phyloP scores from a whole-genome alignment of 257 asterid species.

The Linaria vulgaris region DNA sequence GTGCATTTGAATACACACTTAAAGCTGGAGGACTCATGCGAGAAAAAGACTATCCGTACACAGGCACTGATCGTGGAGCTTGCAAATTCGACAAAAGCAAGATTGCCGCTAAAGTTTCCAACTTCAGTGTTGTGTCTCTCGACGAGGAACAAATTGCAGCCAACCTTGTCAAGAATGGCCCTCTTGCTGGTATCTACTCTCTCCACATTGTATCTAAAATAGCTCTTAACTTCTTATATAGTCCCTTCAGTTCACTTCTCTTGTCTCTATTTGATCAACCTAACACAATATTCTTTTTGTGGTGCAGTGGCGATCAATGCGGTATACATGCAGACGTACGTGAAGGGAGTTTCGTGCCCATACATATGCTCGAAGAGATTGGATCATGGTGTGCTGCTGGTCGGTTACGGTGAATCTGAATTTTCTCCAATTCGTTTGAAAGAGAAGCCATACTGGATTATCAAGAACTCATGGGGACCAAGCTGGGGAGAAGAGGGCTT shows the following conservation, averaged over 20 bases:
- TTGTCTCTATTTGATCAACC: no score
- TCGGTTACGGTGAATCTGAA: constrained; percentile 70
- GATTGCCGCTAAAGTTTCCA: constrained; percentile 76
- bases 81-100: constrained; percentile 79
- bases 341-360: constrained; percentile 88
- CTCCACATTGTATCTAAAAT: constrained; percentile 3
- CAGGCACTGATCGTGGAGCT: constrained; percentile 65
- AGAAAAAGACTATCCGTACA: constrained; percentile 85
- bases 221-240: no score
- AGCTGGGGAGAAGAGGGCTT: constrained; percentile 80
- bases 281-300: constrained; percentile 10
- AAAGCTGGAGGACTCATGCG: constrained; percentile 88
- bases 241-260: no score
- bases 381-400: constrained; percentile 81
- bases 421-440: constrained; percentile 67
- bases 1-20: constrained; percentile 80
- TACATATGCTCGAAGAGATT: constrained; percentile 60
- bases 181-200: constrained; percentile 69
- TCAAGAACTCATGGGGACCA: constrained; percentile 89
- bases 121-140: constrained; percentile 83
- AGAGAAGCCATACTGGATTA: constrained; percentile 81
- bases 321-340: constrained; percentile 79
- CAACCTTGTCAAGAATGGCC: constrained; percentile 83
- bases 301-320: constrained; percentile 88
- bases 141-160: constrained; percentile 93